Conservation (phyloP, 225 moss, liverwort and hornwort species). For the Straminergon stramineum region DNA sequence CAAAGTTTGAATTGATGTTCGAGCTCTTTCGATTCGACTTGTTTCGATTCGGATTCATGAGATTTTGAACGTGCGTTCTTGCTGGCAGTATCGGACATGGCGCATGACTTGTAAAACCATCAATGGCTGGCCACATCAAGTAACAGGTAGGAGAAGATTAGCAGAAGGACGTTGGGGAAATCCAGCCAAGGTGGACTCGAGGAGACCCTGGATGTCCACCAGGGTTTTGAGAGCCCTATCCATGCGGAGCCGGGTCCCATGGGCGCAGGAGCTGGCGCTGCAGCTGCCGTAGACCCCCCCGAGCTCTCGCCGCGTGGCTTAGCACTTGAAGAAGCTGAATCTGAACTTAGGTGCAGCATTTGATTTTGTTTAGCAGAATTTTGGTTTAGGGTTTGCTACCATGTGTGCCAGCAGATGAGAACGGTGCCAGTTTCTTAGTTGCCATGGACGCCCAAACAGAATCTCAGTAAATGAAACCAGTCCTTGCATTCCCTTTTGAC, state of each 20-base stretch:
- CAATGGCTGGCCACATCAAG: neutral
- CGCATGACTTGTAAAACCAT: neutral
- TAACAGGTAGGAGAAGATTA: neutral
- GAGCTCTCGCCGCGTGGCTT: slow-evolving; percentile 70
- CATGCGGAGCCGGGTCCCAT: slow-evolving; percentile 96
- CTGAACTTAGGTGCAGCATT: slow-evolving; percentile 70
- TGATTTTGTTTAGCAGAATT: neutral
- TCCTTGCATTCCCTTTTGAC: slow-evolving; percentile 24
- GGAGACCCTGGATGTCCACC: slow-evolving; percentile 67
- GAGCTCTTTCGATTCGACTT: neutral
- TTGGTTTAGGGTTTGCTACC: neutral
- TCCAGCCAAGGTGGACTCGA: neutral
- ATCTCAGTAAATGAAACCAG: slow-evolving; percentile 12
- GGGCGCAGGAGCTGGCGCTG: slow-evolving; percentile 99
- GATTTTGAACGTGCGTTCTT: neutral
- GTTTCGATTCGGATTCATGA: neutral
- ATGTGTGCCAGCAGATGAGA: neutral
- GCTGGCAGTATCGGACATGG: neutral
- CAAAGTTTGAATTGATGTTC: neutral
- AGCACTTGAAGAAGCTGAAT: slow-evolving; percentile 79
- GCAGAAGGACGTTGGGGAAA: neutral
- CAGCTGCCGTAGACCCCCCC: slow-evolving; percentile 78
- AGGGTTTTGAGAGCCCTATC: slow-evolving; percentile 64
- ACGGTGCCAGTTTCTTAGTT: slow-evolving; percentile 21
- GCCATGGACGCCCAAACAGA: neutral